Percentiles rank a stretch among this genome's conserved stretches.
Conservation (phyloP, 1,284 basidiomycete genomes). For the Coriolopsis trogii region DNA sequence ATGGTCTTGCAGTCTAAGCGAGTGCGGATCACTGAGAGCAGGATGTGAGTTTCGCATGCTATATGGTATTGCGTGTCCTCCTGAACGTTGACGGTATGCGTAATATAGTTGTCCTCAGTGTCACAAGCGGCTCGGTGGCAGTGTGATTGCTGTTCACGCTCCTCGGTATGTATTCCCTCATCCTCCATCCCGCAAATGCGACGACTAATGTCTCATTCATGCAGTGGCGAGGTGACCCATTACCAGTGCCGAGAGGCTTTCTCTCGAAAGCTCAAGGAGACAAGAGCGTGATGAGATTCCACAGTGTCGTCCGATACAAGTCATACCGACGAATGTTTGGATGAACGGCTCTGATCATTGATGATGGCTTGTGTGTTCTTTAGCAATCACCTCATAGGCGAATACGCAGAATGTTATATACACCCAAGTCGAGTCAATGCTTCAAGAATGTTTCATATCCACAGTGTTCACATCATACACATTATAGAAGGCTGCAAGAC, state of each 20-base stretch:
- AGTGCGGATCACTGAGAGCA: slow-evolving; percentile 90
- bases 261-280: slow-evolving; percentile 56
- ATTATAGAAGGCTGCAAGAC: too few species aligned
- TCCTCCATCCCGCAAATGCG: too few species aligned
- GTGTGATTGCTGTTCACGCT: slow-evolving; percentile 92
- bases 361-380: too few species aligned
- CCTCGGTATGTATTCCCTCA: slow-evolving; percentile 57
- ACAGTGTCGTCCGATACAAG: too few species aligned
- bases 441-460: too few species aligned
- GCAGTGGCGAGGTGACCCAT: slow-evolving; percentile 90
- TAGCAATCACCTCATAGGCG: too few species aligned
- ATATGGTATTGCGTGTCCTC: neutral
- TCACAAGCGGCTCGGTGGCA: slow-evolving; percentile 92
- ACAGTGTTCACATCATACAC: too few species aligned
- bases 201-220: slow-evolving; percentile 2
- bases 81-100: neutral
- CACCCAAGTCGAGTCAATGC: too few species aligned
- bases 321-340: too few species aligned
- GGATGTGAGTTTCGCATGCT: slow-evolving; percentile 65
- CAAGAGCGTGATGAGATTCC: slow-evolving; percentile 21
- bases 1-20: slow-evolving; percentile 78
- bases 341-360: too few species aligned
- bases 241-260: slow-evolving; percentile 91
- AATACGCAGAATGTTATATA: too few species aligned
- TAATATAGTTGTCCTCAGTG: slow-evolving; percentile 83